Evolutionary conservation across 1,139 yeast genomes (phyloP), one percentile per base, ranked within the genome.

Genomic region (Yarrowia galli): DNA sequence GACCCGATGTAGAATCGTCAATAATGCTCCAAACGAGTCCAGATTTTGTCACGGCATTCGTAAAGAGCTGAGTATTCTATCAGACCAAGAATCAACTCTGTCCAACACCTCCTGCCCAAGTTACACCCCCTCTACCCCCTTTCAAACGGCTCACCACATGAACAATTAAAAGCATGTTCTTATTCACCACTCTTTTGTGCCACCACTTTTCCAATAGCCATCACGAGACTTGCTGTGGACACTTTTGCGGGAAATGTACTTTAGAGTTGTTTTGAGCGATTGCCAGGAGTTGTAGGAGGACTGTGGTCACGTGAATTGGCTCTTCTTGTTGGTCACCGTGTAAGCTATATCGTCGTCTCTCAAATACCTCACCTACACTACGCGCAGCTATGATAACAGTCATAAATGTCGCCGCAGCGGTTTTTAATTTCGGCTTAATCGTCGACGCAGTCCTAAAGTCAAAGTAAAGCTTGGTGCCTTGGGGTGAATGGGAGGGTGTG

Each of bases 341-440:
- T n/a, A n/a, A n/a, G n/a, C n/a, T n/a, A n/a, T n/a, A n/a, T n/a
- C n/a, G 32, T 28, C 32, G 8, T 6, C n/a, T 4, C 51, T 8
- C 51, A 46, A 46, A 46, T 46, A 25, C 35, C 51, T 25, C 51
- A 46, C 32, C 23, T 2, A 15, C 13, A 5, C 43, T 12, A 28
- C 32, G 32, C 18, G n/a, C 43, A 8, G 43, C 12, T 40, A 40
- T 40, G 43, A 40, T 40, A 40, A n/a, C 5, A 15, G 28, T 16
- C 9, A 25, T 25, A 25, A 48, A 10, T 16, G 32, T n/a, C 28
- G 58, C 58, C 58, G 58, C 58, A 51, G 58, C 43, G 43, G 45
- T 22, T 36, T 36, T 51, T 51, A 51, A 51, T 51, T 51, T 51
- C 58, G 58, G 58, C 43, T 22, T 16, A 36, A 51, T n/a, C 20